Conservation (phyloP, 345 rosid species). For the Eucalyptus cloeziana region DNA sequence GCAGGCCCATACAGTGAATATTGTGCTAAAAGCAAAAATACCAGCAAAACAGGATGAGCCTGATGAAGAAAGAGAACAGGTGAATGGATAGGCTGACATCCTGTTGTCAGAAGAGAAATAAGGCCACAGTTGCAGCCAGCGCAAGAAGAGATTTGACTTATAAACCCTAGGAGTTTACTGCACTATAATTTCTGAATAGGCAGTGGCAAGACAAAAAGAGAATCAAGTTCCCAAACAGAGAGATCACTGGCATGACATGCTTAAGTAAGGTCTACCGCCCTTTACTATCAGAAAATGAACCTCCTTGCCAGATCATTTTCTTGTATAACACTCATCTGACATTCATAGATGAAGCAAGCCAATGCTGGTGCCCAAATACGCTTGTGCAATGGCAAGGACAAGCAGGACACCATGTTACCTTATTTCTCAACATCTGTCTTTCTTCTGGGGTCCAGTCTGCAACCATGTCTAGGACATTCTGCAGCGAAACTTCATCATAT, state of each 20-base stretch:
- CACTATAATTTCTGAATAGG: neutral
- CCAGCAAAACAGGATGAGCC: neutral
- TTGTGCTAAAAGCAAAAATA: neutral
- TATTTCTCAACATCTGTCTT: conserved; percentile 82
- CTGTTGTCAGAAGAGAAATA: neutral
- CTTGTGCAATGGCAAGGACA: neutral
- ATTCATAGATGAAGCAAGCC: neutral
- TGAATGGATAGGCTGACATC: neutral
- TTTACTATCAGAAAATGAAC: neutral
- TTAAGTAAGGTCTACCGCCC: neutral
- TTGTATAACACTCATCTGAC: neutral
- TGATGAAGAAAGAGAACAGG: neutral
- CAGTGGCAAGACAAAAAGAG: neutral
- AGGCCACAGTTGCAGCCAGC: neutral
- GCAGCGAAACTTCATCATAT: conserved; percentile 82
- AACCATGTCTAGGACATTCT: conserved; percentile 57
- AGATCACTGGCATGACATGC: neutral
- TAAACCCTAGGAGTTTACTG: neutral
- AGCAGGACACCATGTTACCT: conserved; percentile 19
- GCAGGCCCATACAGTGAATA: neutral
- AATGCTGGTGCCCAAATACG: neutral
- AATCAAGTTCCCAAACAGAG: neutral
- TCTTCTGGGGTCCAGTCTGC: conserved; percentile 95
- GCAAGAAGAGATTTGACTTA: neutral
- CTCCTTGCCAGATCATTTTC: neutral